Conservation (phyloP, 805 yeast species). For the Zygotorulaspora danielsina region DNA sequence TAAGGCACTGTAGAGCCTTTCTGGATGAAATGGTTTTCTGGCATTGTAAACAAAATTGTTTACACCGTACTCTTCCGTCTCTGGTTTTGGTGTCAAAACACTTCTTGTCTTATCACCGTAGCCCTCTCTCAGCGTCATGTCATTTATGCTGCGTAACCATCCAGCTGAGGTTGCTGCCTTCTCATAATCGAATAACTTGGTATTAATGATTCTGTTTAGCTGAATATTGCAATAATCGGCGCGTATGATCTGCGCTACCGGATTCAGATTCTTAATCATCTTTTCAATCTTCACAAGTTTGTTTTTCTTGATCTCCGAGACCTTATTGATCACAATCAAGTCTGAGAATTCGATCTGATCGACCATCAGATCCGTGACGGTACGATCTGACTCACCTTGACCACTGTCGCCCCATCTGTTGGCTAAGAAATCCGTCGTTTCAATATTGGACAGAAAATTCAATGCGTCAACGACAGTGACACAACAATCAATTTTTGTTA, state of each 20-base stretch:
- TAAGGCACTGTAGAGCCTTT: conserved; percentile 37
- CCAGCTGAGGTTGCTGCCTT: conserved; percentile 44
- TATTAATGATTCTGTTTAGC: conserved; percentile 36
- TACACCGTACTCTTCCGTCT: conserved; percentile 46
- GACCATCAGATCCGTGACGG: conserved; percentile 43
- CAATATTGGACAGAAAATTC: conserved; percentile 41
- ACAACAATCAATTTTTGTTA: conserved; percentile 42
- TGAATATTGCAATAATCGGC: conserved; percentile 40
- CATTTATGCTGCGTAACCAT: conserved; percentile 42
- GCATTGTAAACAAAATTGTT: conserved; percentile 41
- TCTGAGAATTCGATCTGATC: conserved; percentile 48
- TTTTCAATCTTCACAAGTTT: conserved; percentile 31
- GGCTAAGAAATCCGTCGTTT: conserved; percentile 41
- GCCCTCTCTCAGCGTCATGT: conserved; percentile 38
- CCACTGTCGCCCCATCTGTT: conserved; percentile 41
- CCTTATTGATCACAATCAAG: conserved; percentile 42
- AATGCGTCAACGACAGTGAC: conserved; percentile 45
- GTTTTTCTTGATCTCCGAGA: conserved; percentile 30
- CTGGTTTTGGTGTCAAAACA: conserved; percentile 41
- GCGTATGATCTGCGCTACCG: conserved; percentile 39
- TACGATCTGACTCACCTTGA: conserved; percentile 41
- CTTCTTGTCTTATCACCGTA: conserved; percentile 22
- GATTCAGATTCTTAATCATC: conserved; percentile 39
- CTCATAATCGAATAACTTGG: conserved; percentile 40
- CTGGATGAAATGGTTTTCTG: conserved; percentile 45